Evolutionary conservation across 805 yeast species (phyloP).

Genomic region (Saturnispora gosingensis): DNA sequence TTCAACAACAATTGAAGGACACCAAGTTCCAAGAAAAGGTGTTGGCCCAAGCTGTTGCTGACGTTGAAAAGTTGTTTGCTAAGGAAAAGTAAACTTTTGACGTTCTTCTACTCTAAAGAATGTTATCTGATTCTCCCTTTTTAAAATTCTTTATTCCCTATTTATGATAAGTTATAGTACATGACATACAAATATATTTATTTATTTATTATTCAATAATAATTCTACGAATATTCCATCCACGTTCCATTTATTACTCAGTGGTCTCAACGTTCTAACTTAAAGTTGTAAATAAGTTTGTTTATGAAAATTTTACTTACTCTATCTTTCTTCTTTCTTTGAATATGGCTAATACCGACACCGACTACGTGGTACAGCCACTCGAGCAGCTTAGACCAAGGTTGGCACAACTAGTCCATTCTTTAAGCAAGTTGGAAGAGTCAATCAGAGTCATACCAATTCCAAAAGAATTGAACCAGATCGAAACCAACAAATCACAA

Average conservation of each 20-base stretch:
- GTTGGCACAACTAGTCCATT: conserved; percentile 52
- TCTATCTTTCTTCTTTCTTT: not conserved
- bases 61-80: conserved; percentile 75
- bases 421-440: conserved; percentile 46
- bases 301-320: not conserved
- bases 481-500: conserved; percentile 27
- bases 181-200: conserved; percentile 7
- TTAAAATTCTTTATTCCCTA: conserved; percentile 4
- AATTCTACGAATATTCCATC: not conserved
- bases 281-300: not conserved
- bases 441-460: conserved; percentile 33
- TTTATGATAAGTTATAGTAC: conserved; percentile 6
- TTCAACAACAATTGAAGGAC: conserved; percentile 72
- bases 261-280: no score
- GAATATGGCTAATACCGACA: not conserved
- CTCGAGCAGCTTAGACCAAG: conserved; percentile 56
- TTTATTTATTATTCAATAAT: conserved; percentile 5
- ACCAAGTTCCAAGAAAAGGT: conserved; percentile 91
- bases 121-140: not conserved
- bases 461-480: conserved; percentile 21
- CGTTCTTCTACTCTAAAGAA: not conserved
- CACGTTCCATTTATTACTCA: no score
- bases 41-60: conserved; percentile 84
- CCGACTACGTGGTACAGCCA: conserved; percentile 4
- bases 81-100: conserved; percentile 23